phyloP scores from a whole-genome alignment of 2,329 filamentous ascomycete species.

The Ophiobolus disseminans region DNA sequence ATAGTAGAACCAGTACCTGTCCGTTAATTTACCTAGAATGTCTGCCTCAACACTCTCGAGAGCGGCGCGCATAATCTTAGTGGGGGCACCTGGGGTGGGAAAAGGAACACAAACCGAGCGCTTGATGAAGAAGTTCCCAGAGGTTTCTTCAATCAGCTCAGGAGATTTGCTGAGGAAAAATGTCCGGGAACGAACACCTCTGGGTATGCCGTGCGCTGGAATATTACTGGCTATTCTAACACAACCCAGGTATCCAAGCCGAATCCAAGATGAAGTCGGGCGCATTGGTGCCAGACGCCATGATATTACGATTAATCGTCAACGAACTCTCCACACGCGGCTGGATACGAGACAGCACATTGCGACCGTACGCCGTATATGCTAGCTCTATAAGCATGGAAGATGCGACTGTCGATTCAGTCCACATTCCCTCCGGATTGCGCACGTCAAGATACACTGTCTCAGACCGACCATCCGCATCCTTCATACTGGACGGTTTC shows the following conservation, averaged over 20 bases:
- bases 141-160: slow-evolving; percentile 89
- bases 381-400: slow-evolving; percentile 42
- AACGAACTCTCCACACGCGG: slow-evolving; percentile 85
- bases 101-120: slow-evolving; percentile 96
- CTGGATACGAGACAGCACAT: slow-evolving; percentile 70
- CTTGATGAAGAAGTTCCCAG: slow-evolving; percentile 83
- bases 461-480: slow-evolving; percentile 76
- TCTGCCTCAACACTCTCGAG: slow-evolving; percentile 48
- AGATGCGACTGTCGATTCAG: slow-evolving; percentile 49
- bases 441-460: slow-evolving; percentile 52
- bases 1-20: too few species aligned
- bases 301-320: slow-evolving; percentile 91
- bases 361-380: slow-evolving; percentile 56
- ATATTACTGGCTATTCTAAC: slow-evolving; percentile 23
- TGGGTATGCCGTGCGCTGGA: slow-evolving; percentile 64
- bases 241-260: slow-evolving; percentile 78
- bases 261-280: slow-evolving; percentile 87
- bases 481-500: slow-evolving; percentile 96
- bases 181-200: slow-evolving; percentile 84
- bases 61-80: slow-evolving; percentile 90
- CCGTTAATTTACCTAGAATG: slow-evolving; percentile 30
- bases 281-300: slow-evolving; percentile 85
- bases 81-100: slow-evolving; percentile 94
- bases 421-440: slow-evolving; percentile 51
- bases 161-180: slow-evolving; percentile 91